phyloP scores from a whole-genome alignment of 192 early-diverging fungal genomes.

The Umbelopsis isabellina region DNA sequence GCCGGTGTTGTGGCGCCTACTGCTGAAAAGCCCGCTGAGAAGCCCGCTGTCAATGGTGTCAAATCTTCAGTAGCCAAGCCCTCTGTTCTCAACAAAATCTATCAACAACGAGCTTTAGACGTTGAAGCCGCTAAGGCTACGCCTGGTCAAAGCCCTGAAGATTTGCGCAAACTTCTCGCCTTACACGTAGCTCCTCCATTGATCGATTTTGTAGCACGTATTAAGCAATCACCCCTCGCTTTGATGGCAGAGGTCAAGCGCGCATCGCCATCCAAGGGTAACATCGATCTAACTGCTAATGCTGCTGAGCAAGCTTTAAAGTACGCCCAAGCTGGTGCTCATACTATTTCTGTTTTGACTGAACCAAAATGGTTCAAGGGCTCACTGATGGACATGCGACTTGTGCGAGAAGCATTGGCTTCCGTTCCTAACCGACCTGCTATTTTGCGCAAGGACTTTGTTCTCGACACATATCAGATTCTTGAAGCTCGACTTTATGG shows the following conservation, averaged over 20 bases:
- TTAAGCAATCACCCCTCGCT: slow-evolving; percentile 67
- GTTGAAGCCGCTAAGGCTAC: slow-evolving; percentile 66
- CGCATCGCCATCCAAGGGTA: slow-evolving; percentile 94
- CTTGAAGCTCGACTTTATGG: slow-evolving; percentile 93
- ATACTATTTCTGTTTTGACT: slow-evolving; percentile 95
- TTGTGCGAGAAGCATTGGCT: slow-evolving; percentile 77
- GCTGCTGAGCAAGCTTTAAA: slow-evolving; percentile 84
- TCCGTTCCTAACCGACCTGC: slow-evolving; percentile 77
- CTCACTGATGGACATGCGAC: slow-evolving; percentile 85
- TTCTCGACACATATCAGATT: slow-evolving; percentile 95
- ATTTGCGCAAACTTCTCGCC: slow-evolving; percentile 71
- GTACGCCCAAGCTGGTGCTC: slow-evolving; percentile 90
- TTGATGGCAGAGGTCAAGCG: slow-evolving; percentile 99
- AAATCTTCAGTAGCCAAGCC: slow-evolving; percentile 41
- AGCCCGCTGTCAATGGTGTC: neutral
- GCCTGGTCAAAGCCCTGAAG: slow-evolving; percentile 73
- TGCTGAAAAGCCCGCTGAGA: neutral
- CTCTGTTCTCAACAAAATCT: slow-evolving; percentile 83
- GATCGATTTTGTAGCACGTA: slow-evolving; percentile 78
- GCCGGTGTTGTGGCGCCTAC: slow-evolving; percentile 41
- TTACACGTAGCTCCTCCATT: slow-evolving; percentile 74
- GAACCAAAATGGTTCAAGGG: slow-evolving; percentile 99
- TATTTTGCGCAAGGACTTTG: slow-evolving; percentile 96
- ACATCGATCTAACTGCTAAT: slow-evolving; percentile 82
- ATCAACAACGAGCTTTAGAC: slow-evolving; percentile 80